Evolutionary conservation across 768 basidiomycete genomes (phyloP), one percentile per base, ranked within the genome.

Genomic region (Tylopilus plumbeoviolaceoides): DNA sequence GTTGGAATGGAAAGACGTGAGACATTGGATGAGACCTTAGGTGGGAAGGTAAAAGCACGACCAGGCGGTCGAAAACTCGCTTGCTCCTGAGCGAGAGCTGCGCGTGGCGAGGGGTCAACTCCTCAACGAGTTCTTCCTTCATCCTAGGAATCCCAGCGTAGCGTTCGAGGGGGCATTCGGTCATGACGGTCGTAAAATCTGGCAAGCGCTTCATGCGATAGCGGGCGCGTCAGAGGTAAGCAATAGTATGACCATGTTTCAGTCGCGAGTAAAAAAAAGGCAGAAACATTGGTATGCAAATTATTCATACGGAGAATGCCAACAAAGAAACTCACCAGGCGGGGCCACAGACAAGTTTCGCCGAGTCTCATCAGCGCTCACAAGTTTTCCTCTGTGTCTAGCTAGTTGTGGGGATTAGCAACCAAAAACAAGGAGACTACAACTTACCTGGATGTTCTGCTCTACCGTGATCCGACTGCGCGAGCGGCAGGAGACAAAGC

Each of bases 111-210:
- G 54, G 49, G 39, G 43, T 2, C 38, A 20, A 21, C 35, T 55
- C 51, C 48, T 30, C 43, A 21, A 31, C 36, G 33, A 48, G 45
- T 47, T 48, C 54, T 9, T 58, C 49, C 41, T 17, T 44, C 2
- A 23, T 42, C 10, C 12, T 47, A 20, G 43, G 31, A 6, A 53
- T 47, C 35, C 6, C 11, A 38, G 21, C n/a, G 36, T 50, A 51
- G 25, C 30, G 36, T 50, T 55, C 43, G 30, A 43, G 50, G 44
- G 45, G 53, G 41, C 50, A 44, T 61, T 39, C 50, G 8, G 47
- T 52, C 63, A 66, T 65, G 44, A 59, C 5, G 50, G 49, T 63
- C 64, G 52, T 61, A 17, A 57, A 56, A 54, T 30, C 53, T 55
- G 55, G 59, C 10, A 48, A 44, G 46, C 28, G 27, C 61, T 66